Percentiles rank a stretch among this genome's conserved stretches.
These are phyloP conservation scores for Trichoderma polysporum DNA, from an alignment of 2,329 filamentous ascomycete species.

Conservation along the genomic window DNA sequence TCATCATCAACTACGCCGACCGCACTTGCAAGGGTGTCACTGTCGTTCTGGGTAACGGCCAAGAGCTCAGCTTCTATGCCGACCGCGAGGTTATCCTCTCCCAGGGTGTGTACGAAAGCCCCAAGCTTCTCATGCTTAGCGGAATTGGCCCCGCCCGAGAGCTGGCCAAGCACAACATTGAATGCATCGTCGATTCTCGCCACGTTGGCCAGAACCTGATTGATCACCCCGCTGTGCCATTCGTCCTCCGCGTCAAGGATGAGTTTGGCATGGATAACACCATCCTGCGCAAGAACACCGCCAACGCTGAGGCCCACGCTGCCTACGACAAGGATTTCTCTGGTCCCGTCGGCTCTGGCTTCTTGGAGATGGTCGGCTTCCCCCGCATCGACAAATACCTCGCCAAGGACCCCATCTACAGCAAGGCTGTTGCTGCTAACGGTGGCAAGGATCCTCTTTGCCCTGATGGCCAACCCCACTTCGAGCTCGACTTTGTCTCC, in stretches of 20 bases:
- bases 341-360: slow-evolving; percentile 42
- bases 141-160: slow-evolving; percentile 60
- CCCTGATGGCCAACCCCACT: slow-evolving; percentile 58
- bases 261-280: slow-evolving; percentile 41
- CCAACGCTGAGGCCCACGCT: slow-evolving; percentile 35
- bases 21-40: slow-evolving; percentile 45
- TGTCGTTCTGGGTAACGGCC: slow-evolving; percentile 40
- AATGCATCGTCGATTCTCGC: slow-evolving; percentile 53
- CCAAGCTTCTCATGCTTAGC: slow-evolving; percentile 63
- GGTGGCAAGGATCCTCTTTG: slow-evolving; percentile 53
- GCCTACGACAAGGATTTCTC: slow-evolving; percentile 40
- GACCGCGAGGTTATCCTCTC: slow-evolving; percentile 50
- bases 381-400: slow-evolving; percentile 57
- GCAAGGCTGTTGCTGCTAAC: slow-evolving; percentile 41
- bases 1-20: slow-evolving; percentile 49
- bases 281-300: slow-evolving; percentile 39
- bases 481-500: slow-evolving; percentile 61
- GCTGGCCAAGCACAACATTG: slow-evolving; percentile 54
- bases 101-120: slow-evolving; percentile 60
- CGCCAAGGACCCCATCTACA: slow-evolving; percentile 49
- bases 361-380: slow-evolving; percentile 54
- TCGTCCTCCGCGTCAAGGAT: slow-evolving; percentile 48
- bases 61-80: slow-evolving; percentile 47
- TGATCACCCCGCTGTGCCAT: slow-evolving; percentile 58
- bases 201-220: slow-evolving; percentile 65